Conservation (phyloP, 2,329 filamentous ascomycete genomes). For the Hirsutella minnesotensis region DNA sequence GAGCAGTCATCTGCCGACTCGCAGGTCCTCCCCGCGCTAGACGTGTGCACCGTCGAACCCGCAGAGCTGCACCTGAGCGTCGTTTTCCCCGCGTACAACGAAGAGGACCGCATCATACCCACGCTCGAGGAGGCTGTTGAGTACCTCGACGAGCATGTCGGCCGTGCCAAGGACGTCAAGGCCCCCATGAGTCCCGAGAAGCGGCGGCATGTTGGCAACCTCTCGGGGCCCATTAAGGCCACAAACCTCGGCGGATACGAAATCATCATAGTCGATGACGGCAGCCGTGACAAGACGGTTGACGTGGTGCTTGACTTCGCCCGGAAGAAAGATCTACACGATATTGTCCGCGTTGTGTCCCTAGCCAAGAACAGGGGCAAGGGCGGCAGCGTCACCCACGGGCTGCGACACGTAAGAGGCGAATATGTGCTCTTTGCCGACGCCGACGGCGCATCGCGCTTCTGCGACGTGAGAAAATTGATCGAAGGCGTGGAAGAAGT, state of each 20-base stretch:
- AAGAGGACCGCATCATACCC: slow-evolving; percentile 67
- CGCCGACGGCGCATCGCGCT: slow-evolving; percentile 83
- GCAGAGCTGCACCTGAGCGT: slow-evolving; percentile 80
- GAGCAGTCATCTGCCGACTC: slow-evolving; percentile 18
- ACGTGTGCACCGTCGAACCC: slow-evolving; percentile 53
- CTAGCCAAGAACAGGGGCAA: slow-evolving; percentile 82
- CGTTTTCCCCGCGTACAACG: slow-evolving; percentile 92
- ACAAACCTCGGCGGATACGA: slow-evolving; percentile 58
- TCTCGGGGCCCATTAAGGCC: background rate
- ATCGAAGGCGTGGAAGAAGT: slow-evolving; percentile 67
- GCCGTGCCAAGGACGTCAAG: slow-evolving; percentile 26
- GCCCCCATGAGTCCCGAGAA: slow-evolving; percentile 14
- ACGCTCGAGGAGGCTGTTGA: slow-evolving; percentile 87
- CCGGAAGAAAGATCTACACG: slow-evolving; percentile 59
- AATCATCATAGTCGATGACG: slow-evolving; percentile 85
- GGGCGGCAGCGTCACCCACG: slow-evolving; percentile 89
- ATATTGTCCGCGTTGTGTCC: slow-evolving; percentile 68
- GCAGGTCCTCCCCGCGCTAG: slow-evolving; percentile 27
- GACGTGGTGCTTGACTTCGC: slow-evolving; percentile 72
- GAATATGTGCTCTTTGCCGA: slow-evolving; percentile 89
- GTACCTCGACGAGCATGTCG: slow-evolving; percentile 71
- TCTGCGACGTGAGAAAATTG: slow-evolving; percentile 72
- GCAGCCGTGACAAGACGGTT: slow-evolving; percentile 71
- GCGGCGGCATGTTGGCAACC: slow-evolving; percentile 19
- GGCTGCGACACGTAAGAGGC: slow-evolving; percentile 82